These are phyloP conservation scores for Suillus tomentosus DNA, from an alignment of 768 basidiomycete genomes.

Conservation along the genomic window DNA sequence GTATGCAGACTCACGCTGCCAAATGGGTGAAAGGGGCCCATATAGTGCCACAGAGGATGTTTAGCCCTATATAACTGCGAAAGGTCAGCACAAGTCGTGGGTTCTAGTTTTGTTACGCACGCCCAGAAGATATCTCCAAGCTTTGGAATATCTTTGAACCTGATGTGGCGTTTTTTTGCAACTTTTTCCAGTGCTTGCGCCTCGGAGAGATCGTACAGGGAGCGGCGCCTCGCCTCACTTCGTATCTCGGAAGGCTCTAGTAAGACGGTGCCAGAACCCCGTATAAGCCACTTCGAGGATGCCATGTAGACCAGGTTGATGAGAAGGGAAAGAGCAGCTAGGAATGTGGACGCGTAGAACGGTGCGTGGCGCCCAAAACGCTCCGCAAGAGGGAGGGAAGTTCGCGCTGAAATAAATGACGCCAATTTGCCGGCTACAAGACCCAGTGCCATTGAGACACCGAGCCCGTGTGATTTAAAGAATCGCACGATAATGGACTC, in stretches of 20 bases:
- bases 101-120: constrained; percentile 39
- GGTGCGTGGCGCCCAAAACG: constrained; percentile 69
- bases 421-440: constrained; percentile 80
- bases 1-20: constrained; percentile 54
- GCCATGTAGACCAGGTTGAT: constrained; percentile 70
- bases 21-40: constrained; percentile 82
- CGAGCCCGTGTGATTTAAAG: constrained; percentile 75
- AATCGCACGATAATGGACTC: constrained; percentile 85
- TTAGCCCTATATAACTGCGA: constrained; percentile 69
- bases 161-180: constrained; percentile 64
- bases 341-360: constrained; percentile 66
- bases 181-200: constrained; percentile 65
- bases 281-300: constrained; percentile 64
- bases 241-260: constrained; percentile 60
- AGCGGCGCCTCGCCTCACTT: constrained; percentile 52
- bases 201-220: constrained; percentile 50
- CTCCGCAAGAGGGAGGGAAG: constrained; percentile 76
- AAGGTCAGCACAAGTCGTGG: constrained; percentile 9
- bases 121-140: constrained; percentile 82
- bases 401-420: constrained; percentile 73
- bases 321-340: constrained; percentile 65
- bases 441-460: constrained; percentile 78
- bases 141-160: constrained; percentile 58
- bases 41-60: constrained; percentile 72
- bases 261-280: constrained; percentile 58